Conservation (phyloP, 176 grass and related monocot species). For the Thinopyrum elongatum region DNA sequence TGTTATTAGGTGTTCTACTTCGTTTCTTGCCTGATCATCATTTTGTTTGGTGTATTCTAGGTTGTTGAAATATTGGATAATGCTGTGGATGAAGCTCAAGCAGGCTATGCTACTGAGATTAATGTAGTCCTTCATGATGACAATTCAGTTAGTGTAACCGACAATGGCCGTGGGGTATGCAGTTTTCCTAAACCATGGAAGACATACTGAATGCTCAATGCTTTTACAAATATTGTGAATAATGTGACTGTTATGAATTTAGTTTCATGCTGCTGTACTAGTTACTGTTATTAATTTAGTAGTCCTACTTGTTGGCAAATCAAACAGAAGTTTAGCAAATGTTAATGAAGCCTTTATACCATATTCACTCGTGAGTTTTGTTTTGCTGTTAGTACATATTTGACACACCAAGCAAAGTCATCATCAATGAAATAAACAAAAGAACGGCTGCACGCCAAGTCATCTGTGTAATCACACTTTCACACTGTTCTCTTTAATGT, state of each 20-base stretch:
- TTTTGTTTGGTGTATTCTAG: constrained; percentile 27
- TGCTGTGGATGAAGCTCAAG: constrained; percentile 94
- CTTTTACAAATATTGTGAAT: background rate
- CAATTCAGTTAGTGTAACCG: constrained; percentile 81
- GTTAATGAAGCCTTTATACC: background rate
- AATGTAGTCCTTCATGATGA: constrained; percentile 89
- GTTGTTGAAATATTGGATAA: constrained; percentile 98
- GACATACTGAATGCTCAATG: background rate
- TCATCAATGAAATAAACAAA: constrained; percentile 10
- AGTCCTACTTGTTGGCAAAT: background rate
- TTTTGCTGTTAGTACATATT: background rate
- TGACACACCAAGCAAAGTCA: constrained; percentile 6
- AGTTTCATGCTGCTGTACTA: background rate
- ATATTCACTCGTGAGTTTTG: background rate
- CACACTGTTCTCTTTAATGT: background rate
- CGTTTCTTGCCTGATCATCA: constrained; percentile 19
- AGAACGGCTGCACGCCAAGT: background rate
- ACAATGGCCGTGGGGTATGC: constrained; percentile 94
- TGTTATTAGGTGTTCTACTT: constrained; percentile 9
- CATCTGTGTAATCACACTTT: constrained; percentile 4
- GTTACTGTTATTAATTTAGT: background rate
- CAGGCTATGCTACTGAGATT: constrained; percentile 69
- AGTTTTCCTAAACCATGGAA: constrained; percentile 28
- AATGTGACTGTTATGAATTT: background rate
- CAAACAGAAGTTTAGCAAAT: constrained; percentile 24